Conservation (phyloP, 306 rosid species). For the Prunus armeniaca region DNA sequence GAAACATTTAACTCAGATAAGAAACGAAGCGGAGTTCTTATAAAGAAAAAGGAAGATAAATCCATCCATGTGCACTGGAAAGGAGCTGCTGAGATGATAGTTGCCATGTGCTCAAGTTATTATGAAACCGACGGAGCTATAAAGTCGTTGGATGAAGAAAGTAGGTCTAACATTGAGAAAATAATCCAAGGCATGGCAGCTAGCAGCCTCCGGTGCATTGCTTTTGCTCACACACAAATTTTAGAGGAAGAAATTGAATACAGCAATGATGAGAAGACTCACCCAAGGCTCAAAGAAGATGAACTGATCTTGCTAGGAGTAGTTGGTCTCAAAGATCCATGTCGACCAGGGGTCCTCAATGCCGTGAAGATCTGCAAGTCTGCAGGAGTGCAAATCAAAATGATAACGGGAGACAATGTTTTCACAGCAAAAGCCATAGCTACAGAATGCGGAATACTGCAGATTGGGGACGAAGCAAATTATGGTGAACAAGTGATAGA, state of each 20-base stretch:
- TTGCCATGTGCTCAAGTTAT: slow-evolving; percentile 68
- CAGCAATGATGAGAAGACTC: slow-evolving; percentile 23
- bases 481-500: slow-evolving; percentile 50
- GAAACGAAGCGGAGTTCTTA: slow-evolving; percentile 76
- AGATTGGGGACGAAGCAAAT: slow-evolving; percentile 5
- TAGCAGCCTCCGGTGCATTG: slow-evolving; percentile 82
- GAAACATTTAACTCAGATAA: slow-evolving; percentile 83
- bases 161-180: slow-evolving; percentile 36
- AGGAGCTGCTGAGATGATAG: slow-evolving; percentile 86
- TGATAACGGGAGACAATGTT: slow-evolving; percentile 89
- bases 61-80: slow-evolving; percentile 75
- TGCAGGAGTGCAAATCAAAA: slow-evolving; percentile 77
- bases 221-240: slow-evolving; percentile 57
- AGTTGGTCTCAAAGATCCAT: slow-evolving; percentile 85
- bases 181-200: slow-evolving; percentile 87
- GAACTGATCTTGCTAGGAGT: slow-evolving; percentile 68
- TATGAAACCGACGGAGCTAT: slow-evolving; percentile 40
- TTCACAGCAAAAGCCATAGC: slow-evolving; percentile 92
- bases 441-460: slow-evolving; percentile 80
- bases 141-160: slow-evolving; percentile 45
- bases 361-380: slow-evolving; percentile 60
- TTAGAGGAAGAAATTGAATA: slow-evolving; percentile 37
- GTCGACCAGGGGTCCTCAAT: slow-evolving; percentile 52
- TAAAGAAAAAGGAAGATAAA: slow-evolving; percentile 42
- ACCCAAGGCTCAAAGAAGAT: slow-evolving; percentile 38